Evolutionary conservation across 345 rosid species (phyloP).

Genomic region (Carallia pectinifolia): DNA sequence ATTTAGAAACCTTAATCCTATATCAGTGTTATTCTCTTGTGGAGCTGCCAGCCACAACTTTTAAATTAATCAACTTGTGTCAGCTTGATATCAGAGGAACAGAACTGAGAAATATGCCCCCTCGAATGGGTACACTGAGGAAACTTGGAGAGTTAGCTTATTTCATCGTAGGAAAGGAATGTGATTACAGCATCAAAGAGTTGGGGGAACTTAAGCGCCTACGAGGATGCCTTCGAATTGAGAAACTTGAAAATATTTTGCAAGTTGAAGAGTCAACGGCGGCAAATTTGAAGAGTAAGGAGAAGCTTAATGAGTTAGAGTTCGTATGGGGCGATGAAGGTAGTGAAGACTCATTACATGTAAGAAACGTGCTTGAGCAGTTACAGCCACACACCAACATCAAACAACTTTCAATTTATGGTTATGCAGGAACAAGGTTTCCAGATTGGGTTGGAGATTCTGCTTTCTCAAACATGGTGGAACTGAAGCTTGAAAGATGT

Average conservation of each 20-base stretch:
- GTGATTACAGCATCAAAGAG: conserved; percentile 1
- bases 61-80: not conserved
- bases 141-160: not conserved
- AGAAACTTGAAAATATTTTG: not conserved
- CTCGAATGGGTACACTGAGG: not conserved
- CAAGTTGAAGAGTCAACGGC: not conserved
- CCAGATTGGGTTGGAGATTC: not conserved
- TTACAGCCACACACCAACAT: not conserved
- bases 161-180: not conserved
- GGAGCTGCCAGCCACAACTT: not conserved
- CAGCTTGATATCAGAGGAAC: not conserved
- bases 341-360: no score
- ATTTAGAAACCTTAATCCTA: not conserved
- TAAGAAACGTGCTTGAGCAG: not conserved
- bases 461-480: not conserved
- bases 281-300: not conserved
- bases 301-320: not conserved
- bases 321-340: not conserved
- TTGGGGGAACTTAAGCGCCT: not conserved
- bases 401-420: not conserved
- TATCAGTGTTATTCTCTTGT: not conserved
- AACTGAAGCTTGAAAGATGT: not conserved
- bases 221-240: not conserved
- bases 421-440: conserved; percentile 2
- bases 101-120: not conserved